Conservation (phyloP, 768 basidiomycete genomes). For the Psilocybe tampanensis region DNA sequence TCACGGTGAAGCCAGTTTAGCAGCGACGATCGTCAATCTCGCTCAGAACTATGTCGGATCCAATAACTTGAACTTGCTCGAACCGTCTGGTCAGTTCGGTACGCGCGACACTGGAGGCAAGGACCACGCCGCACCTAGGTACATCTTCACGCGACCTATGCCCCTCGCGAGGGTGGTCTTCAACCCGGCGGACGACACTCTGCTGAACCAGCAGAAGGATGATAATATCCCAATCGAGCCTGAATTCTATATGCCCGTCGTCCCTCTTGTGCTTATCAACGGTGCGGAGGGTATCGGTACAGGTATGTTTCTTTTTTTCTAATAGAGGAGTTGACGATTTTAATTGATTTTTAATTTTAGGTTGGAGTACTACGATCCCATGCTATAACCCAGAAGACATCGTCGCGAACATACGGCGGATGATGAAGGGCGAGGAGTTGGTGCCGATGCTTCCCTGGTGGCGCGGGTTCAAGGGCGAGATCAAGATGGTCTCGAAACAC, state of each 20-base stretch:
- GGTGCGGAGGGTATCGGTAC: conserved; percentile 98
- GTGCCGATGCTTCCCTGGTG: conserved; percentile 95
- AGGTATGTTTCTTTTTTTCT: conserved; percentile 44
- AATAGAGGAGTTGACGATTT: not conserved
- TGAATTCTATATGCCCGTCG: conserved; percentile 88
- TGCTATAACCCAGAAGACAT: conserved; percentile 93
- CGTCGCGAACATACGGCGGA: conserved; percentile 80
- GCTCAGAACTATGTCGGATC: conserved; percentile 95
- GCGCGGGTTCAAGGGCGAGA: conserved; percentile 90
- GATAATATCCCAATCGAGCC: conserved; percentile 89
- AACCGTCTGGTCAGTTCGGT: conserved; percentile 94
- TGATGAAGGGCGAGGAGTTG: conserved; percentile 85
- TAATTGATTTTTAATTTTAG: conserved; percentile 37
- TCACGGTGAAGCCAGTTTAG: conserved; percentile 90
- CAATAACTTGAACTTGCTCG: conserved; percentile 90
- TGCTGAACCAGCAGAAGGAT: conserved; percentile 85
- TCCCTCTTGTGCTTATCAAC: conserved; percentile 90
- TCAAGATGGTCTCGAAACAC: conserved; percentile 80
- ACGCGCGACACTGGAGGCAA: conserved; percentile 93
- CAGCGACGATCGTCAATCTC: conserved; percentile 87
- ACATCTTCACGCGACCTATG: conserved; percentile 86
- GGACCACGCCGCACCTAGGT: conserved; percentile 95
- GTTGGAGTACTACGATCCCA: conserved; percentile 94
- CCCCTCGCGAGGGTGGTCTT: conserved; percentile 77
- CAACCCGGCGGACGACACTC: conserved; percentile 81